phyloP scores from a whole-genome alignment of 768 basidiomycete species.

The Phlebiopsis gigantea region DNA sequence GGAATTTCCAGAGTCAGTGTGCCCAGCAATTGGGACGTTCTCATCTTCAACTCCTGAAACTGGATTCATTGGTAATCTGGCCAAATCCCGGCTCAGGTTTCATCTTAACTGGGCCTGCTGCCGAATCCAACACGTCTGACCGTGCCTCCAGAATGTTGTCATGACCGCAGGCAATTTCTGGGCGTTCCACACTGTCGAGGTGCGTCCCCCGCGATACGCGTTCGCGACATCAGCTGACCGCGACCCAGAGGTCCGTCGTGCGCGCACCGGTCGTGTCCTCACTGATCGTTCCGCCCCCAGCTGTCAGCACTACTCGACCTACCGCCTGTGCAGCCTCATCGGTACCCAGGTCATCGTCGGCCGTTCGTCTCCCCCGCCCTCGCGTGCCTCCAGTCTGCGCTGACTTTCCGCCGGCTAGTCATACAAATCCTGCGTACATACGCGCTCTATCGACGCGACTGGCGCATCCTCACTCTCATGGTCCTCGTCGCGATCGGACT shows the following conservation, averaged over 20 bases:
- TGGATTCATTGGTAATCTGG: too few species aligned
- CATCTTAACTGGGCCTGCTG: not conserved
- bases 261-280: not conserved
- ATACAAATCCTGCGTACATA: slow-evolving; percentile 41
- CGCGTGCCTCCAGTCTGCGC: not conserved
- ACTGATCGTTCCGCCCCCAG: slow-evolving; percentile 20
- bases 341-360: slow-evolving; percentile 41
- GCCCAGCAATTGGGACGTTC: too few species aligned
- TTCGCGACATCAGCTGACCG: not conserved
- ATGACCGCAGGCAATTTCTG: not conserved
- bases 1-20: too few species aligned
- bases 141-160: not conserved
- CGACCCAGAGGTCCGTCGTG: not conserved
- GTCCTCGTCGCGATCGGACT: slow-evolving; percentile 30
- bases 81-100: too few species aligned
- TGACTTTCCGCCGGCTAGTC: too few species aligned
- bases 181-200: not conserved
- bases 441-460: slow-evolving; percentile 43
- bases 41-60: too few species aligned
- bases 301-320: slow-evolving; percentile 34
- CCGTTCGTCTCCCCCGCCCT: slow-evolving; percentile 34
- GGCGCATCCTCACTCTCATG: slow-evolving; percentile 32
- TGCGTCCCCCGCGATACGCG: not conserved
- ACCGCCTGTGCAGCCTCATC: slow-evolving; percentile 38
- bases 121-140: not conserved